phyloP scores from a whole-genome alignment of 1,139 yeast genomes.

The Geotrichum reessii region DNA sequence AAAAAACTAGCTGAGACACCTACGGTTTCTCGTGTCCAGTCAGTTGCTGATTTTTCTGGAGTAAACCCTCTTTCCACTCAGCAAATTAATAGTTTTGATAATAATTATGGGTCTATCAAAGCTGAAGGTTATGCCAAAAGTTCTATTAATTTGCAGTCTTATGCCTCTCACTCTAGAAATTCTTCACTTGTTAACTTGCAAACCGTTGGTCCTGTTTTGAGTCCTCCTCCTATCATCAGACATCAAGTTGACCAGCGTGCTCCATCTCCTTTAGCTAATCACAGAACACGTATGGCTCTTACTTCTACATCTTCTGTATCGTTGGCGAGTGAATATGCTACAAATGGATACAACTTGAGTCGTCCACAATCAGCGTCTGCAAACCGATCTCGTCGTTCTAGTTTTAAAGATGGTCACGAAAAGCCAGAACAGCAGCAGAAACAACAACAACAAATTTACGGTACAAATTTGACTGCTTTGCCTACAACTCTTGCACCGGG shows the following conservation, averaged over 20 bases:
- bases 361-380: constrained; percentile 7
- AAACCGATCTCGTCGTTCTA: constrained; percentile 9
- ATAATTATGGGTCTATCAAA: constrained; percentile 6
- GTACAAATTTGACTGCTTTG: background rate
- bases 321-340: background rate
- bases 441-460: background rate
- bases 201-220: background rate
- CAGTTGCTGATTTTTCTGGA: constrained; percentile 10
- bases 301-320: background rate
- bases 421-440: background rate
- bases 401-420: background rate
- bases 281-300: background rate
- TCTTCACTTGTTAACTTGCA: background rate
- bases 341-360: background rate
- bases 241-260: constrained; percentile 1
- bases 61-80: background rate
- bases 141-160: background rate
- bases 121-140: background rate
- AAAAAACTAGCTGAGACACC: constrained; percentile 48
- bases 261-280: background rate
- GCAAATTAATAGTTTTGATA: background rate
- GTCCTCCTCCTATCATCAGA: background rate
- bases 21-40: constrained; percentile 19
- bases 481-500: background rate
- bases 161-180: background rate